Evolutionary conservation across 768 basidiomycete species (phyloP).

Genomic region (Podaxis sp.): DNA sequence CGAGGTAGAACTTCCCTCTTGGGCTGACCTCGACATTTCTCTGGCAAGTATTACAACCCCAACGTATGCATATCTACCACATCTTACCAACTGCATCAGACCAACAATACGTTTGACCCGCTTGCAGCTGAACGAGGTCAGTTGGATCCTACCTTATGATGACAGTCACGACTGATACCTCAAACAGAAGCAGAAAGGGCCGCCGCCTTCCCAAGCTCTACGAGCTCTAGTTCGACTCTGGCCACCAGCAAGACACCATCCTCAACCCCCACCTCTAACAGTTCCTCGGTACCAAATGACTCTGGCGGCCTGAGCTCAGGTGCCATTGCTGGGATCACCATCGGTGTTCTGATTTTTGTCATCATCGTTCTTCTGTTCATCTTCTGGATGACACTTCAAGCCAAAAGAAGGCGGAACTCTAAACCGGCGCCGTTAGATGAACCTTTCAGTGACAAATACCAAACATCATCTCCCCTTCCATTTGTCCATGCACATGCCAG

Average conservation of each 20-base stretch:
- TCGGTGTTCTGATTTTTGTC: conserved; percentile 45
- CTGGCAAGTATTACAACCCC: conserved; percentile 21
- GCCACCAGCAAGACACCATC: neutral
- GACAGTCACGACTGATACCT: neutral
- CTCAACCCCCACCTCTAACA: conserved; percentile 13
- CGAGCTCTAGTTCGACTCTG: neutral
- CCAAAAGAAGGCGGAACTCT: conserved; percentile 16
- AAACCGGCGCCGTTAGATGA: neutral
- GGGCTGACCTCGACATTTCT: conserved; percentile 54
- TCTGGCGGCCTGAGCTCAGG: conserved; percentile 34
- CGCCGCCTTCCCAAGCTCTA: neutral
- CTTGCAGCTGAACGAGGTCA: conserved; percentile 25
- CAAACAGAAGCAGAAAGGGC: neutral
- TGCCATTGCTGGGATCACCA: conserved; percentile 58
- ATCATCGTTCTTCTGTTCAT: conserved; percentile 31
- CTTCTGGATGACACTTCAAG: conserved; percentile 34
- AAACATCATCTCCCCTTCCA: neutral
- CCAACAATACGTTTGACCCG: conserved; percentile 30
- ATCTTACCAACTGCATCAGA: conserved; percentile 19
- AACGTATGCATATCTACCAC: neutral
- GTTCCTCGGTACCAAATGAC: conserved; percentile 2
- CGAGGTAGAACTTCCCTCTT: conserved; percentile 42
- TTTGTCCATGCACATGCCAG: neutral
- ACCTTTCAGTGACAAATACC: neutral
- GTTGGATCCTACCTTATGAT: neutral